Percentiles rank a stretch among this genome's conserved stretches.
Conservation (phyloP, 108 stramenopile genomes). For the Cyclotella choctawhatcheeana region DNA sequence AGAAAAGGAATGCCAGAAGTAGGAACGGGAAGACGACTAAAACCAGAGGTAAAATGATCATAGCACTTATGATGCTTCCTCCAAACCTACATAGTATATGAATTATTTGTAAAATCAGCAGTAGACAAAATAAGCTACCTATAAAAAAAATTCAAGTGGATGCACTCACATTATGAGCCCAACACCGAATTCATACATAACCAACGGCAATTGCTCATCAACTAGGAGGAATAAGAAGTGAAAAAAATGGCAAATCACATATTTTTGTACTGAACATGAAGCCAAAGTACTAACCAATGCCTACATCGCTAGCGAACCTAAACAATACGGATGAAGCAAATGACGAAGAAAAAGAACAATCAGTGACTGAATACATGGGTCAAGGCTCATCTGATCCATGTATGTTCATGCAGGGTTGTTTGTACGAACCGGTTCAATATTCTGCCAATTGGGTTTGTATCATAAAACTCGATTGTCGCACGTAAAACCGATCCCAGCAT, state of each 20-base stretch:
- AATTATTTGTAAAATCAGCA: neutral
- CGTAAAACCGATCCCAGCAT: constrained; percentile 81
- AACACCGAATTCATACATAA: constrained; percentile 71
- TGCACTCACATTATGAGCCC: constrained; percentile 6
- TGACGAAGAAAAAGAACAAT: too few species aligned
- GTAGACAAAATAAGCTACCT: neutral
- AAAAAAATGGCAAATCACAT: too few species aligned
- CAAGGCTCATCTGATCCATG: too few species aligned
- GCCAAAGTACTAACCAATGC: too few species aligned
- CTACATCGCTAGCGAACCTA: constrained; percentile 80
- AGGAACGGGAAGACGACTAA: constrained; percentile 27
- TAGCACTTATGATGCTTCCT: constrained; percentile 18
- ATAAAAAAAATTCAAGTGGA: neutral
- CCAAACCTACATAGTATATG: constrained; percentile 1
- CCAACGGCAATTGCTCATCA: constrained; percentile 75
- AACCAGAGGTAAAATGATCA: constrained; percentile 22
- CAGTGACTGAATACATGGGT: too few species aligned
- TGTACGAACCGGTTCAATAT: constrained; percentile 89
- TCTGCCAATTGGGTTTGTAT: constrained; percentile 90
- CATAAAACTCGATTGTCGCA: constrained; percentile 89
- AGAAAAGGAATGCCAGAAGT: constrained; percentile 20
- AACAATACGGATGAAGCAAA: too few species aligned
- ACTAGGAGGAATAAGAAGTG: too few species aligned
- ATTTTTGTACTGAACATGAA: too few species aligned
- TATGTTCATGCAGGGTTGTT: too few species aligned